phyloP scores from a whole-genome alignment of 2,329 filamentous ascomycete genomes.

The Seiridium unicorne region DNA sequence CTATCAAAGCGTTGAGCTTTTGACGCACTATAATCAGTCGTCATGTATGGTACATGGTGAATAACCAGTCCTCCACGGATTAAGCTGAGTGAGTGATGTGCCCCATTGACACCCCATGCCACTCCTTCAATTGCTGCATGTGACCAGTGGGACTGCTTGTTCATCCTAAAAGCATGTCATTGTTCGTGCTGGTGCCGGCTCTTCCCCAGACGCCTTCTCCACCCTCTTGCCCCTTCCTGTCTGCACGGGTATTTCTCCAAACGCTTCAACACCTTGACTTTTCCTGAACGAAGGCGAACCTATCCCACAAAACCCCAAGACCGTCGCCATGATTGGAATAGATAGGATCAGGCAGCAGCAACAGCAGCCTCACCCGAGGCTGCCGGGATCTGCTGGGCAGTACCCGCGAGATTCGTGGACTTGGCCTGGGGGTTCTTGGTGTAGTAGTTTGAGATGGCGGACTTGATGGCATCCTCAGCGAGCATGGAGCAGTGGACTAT shows the following conservation, averaged over 20 bases:
- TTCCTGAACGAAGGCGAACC: neutral
- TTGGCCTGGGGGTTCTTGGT: slow-evolving; percentile 81
- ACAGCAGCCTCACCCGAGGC: slow-evolving; percentile 41
- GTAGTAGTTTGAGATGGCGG: slow-evolving; percentile 87
- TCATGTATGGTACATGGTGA: neutral
- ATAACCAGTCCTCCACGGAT: neutral
- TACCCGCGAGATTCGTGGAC: slow-evolving; percentile 74
- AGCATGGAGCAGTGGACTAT: slow-evolving; percentile 89
- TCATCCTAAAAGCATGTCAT: too few relatives aligned
- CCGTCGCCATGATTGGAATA: too few relatives aligned
- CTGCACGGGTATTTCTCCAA: neutral
- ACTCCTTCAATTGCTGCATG: neutral
- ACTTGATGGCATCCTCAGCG: slow-evolving; percentile 90
- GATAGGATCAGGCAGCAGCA: slow-evolving; percentile 9
- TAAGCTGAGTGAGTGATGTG: neutral
- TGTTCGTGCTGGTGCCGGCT: too few relatives aligned
- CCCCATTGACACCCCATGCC: neutral
- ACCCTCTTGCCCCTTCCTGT: neutral
- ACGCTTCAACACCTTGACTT: neutral
- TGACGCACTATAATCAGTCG: neutral
- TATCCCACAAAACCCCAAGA: neutral
- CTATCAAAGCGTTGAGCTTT: neutral
- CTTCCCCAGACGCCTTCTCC: too few relatives aligned
- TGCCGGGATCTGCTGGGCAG: slow-evolving; percentile 61
- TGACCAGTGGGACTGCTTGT: too few relatives aligned